Percentiles rank a stretch among this genome's conserved stretches.
Conservation (phyloP, 805 yeast species). For the Kodamaea kaohsiungensis region DNA sequence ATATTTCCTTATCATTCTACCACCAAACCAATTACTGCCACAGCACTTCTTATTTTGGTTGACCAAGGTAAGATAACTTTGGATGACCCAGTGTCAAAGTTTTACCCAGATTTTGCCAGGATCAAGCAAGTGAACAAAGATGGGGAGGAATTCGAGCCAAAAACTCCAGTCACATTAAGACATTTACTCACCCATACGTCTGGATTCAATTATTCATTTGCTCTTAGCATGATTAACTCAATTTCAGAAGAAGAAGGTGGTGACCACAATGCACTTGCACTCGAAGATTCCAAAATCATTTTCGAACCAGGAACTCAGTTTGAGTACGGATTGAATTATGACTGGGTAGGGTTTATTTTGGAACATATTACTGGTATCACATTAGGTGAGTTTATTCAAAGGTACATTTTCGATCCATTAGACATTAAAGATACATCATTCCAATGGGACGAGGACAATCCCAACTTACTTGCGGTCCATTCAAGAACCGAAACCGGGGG, state of each 20-base stretch:
- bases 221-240: background rate
- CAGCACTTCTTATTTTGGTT: slow-evolving; percentile 35
- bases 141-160: slow-evolving; percentile 25
- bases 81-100: slow-evolving; percentile 33
- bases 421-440: slow-evolving; percentile 14
- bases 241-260: slow-evolving; percentile 1
- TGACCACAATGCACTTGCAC: slow-evolving; percentile 7
- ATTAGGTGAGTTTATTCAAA: slow-evolving; percentile 33
- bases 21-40: slow-evolving; percentile 35
- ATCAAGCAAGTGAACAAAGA: slow-evolving; percentile 21
- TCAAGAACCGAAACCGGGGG: background rate
- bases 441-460: background rate
- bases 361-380: slow-evolving; percentile 33
- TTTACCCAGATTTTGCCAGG: slow-evolving; percentile 33
- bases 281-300: slow-evolving; percentile 4
- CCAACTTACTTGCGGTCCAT: slow-evolving; percentile 5
- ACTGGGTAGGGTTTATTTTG: slow-evolving; percentile 41
- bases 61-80: slow-evolving; percentile 34
- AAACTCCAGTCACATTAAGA: slow-evolving; percentile 24
- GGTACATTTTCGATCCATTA: slow-evolving; percentile 32
- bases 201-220: slow-evolving; percentile 23
- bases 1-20: slow-evolving; percentile 27
- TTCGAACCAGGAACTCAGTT: slow-evolving; percentile 42
- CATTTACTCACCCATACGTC: slow-evolving; percentile 34
- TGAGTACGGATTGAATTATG: slow-evolving; percentile 39